These are phyloP conservation scores for Jaltomata sinuosa DNA, from an alignment of 257 asterid genomes.

Conservation along the genomic window DNA sequence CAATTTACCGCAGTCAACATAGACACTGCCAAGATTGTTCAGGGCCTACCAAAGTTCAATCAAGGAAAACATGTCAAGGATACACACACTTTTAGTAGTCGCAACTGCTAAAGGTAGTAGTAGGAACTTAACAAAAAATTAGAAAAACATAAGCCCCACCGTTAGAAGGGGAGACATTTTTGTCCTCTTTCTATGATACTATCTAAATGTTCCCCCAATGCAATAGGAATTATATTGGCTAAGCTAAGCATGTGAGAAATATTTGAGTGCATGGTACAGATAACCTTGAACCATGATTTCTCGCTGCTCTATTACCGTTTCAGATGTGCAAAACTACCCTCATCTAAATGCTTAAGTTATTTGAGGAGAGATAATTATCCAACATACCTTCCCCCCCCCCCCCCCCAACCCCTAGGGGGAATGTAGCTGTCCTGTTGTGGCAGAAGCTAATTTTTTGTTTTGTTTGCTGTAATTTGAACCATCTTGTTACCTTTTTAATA, in stretches of 20 bases:
- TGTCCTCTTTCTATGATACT: background rate
- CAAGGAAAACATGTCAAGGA: background rate
- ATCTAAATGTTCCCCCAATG: background rate
- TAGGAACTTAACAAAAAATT: background rate
- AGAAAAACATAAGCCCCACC: background rate
- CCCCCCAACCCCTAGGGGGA: background rate
- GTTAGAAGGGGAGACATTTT: background rate
- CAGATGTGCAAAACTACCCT: background rate
- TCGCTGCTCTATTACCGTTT: background rate
- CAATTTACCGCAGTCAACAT: conserved; percentile 76
- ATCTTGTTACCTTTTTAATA: background rate
- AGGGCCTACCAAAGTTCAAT: conserved; percentile 48
- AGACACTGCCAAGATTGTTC: conserved; percentile 95
- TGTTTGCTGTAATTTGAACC: background rate
- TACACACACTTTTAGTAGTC: background rate
- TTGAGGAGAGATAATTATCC: background rate
- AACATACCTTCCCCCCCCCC: too few relatives aligned
- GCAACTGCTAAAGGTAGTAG: background rate
- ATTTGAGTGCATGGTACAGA: background rate
- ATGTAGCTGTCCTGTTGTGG: background rate
- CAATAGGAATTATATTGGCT: background rate
- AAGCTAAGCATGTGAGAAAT: background rate
- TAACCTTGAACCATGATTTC: background rate
- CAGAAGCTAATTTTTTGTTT: background rate
- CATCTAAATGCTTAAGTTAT: background rate